Conservation (phyloP, 2,329 filamentous ascomycete species). For the Colletotrichum zoysiae region DNA sequence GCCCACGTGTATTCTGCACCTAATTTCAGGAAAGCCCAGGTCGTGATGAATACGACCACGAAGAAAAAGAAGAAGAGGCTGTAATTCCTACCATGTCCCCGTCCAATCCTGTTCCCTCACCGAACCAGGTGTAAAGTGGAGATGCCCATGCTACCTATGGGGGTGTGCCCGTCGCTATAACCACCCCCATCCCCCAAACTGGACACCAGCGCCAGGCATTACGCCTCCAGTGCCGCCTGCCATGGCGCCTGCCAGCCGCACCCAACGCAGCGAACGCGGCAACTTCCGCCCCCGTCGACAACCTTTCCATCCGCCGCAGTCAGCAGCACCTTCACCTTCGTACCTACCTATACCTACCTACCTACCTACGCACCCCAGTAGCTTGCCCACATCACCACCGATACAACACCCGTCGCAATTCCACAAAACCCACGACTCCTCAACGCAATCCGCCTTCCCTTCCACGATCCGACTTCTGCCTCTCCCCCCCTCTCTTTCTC, state of each 20-base stretch:
- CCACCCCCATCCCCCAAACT: conserved; percentile 4
- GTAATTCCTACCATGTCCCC: neutral
- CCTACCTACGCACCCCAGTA: neutral
- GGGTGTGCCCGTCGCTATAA: conserved; percentile 21
- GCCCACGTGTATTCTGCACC: neutral
- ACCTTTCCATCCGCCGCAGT: conserved; percentile 17
- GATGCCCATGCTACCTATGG: conserved; percentile 5
- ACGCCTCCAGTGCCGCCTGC: conserved; percentile 23
- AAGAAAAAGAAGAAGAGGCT: neutral
- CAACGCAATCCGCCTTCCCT: neutral
- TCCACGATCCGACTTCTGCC: neutral
- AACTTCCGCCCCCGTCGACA: conserved; percentile 38
- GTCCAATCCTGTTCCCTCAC: neutral
- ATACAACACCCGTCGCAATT: conserved; percentile 15
- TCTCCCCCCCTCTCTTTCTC: no score
- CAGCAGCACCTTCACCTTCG: neutral
- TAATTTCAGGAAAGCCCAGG: neutral
- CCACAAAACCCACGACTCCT: neutral
- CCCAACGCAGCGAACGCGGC: conserved; percentile 16
- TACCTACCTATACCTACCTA: no score
- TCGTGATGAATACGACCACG: neutral
- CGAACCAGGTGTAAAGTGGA: neutral
- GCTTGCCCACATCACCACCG: conserved; percentile 15
- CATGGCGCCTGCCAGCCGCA: conserved; percentile 3
- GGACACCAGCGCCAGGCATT: conserved; percentile 14